Conservation (phyloP, 108 stramenopile genomes). For the Skeletonema menzelii region DNA sequence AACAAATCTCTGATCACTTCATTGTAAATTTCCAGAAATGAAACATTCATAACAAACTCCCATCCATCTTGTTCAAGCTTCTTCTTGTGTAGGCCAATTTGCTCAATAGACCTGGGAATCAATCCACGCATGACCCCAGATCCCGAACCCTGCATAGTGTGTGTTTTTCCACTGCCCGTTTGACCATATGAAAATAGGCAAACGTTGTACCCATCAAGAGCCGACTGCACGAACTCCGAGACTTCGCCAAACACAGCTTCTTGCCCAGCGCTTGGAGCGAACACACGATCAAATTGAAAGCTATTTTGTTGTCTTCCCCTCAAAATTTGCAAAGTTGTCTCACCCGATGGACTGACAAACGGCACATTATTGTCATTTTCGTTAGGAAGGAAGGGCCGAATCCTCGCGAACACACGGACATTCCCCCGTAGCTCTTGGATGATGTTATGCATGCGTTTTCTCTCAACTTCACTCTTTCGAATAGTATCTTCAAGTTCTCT, state of each 20-base stretch:
- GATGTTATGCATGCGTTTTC: slow-evolving; percentile 81
- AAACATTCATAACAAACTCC: slow-evolving; percentile 34
- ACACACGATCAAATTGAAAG: slow-evolving; percentile 95
- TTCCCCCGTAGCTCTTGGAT: slow-evolving; percentile 97
- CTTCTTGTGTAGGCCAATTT: neutral
- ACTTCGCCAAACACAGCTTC: slow-evolving; percentile 94
- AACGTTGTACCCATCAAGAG: slow-evolving; percentile 72
- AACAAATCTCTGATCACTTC: slow-evolving; percentile 92
- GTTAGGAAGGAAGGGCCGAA: slow-evolving; percentile 89
- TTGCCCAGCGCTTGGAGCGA: slow-evolving; percentile 87
- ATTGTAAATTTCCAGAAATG: slow-evolving; percentile 92
- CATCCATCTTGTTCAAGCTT: slow-evolving; percentile 43
- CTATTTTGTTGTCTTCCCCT: slow-evolving; percentile 20
- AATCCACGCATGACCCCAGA: slow-evolving; percentile 85
- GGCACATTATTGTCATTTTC: slow-evolving; percentile 60
- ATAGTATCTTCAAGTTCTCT: slow-evolving; percentile 19
- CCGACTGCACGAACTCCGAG: slow-evolving; percentile 95
- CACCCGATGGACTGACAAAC: slow-evolving; percentile 53
- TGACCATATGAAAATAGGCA: slow-evolving; percentile 92
- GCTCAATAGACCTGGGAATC: slow-evolving; percentile 60
- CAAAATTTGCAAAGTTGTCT: slow-evolving; percentile 48
- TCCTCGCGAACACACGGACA: slow-evolving; percentile 94
- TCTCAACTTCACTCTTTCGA: slow-evolving; percentile 5
- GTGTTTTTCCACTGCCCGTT: slow-evolving; percentile 85
- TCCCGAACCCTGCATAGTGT: slow-evolving; percentile 79